Conservation (phyloP, 2,329 filamentous ascomycete genomes). For the Geosmithia putterillii region DNA sequence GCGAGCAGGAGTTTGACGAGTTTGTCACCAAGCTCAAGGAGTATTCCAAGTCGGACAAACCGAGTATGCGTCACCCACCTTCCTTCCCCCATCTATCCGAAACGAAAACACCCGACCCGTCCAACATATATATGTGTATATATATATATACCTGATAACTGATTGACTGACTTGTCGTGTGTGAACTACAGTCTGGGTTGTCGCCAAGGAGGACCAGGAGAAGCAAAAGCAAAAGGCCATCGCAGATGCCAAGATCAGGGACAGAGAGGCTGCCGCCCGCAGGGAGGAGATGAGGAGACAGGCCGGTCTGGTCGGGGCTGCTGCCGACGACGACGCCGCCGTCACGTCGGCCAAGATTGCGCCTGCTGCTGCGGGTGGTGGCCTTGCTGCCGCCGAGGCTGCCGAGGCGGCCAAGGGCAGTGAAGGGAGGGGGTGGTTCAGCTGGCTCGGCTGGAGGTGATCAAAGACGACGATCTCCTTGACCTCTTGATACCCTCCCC, state of each 20-base stretch:
- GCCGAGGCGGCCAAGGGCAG: neutral
- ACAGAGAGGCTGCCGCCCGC: constrained; percentile 27
- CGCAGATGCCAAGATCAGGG: constrained; percentile 20
- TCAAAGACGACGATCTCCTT: neutral
- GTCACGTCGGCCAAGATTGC: too few relatives aligned
- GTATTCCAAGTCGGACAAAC: constrained; percentile 82
- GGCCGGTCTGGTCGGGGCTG: constrained; percentile 21
- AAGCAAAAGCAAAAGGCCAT: constrained; percentile 23
- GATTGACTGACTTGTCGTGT: constrained; percentile 7
- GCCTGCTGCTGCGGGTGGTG: too few relatives aligned
- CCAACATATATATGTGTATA: too few relatives aligned
- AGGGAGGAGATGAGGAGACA: constrained; percentile 37
- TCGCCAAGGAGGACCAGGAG: constrained; percentile 35
- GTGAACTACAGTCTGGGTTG: constrained; percentile 38
- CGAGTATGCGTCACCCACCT: constrained; percentile 49
- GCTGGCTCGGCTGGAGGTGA: constrained; percentile 2
- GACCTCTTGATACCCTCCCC: neutral
- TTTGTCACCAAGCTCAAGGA: constrained; percentile 79
- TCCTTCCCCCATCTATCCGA: neutral
- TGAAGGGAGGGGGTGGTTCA: neutral
- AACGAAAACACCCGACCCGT: neutral
- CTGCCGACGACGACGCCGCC: neutral
- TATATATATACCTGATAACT: neutral
- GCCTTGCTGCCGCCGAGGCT: neutral
- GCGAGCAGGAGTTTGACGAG: constrained; percentile 77